Evolutionary conservation across 2,329 filamentous ascomycete species (phyloP), one percentile per base, ranked within the genome.

Genomic region (Drechslerella coelobrocha): DNA sequence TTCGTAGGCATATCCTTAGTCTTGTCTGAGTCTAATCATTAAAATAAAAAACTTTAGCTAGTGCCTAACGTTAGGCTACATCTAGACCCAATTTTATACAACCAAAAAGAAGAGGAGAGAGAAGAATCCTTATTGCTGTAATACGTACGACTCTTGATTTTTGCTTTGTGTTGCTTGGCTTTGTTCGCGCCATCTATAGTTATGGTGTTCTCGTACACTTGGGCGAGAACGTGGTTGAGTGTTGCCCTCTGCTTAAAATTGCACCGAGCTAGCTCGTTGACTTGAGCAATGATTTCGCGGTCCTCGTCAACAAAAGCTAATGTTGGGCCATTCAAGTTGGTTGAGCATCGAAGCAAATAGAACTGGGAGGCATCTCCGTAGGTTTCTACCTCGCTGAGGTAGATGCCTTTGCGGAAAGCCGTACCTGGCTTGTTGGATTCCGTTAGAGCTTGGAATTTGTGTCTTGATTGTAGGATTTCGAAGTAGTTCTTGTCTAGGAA

Each of bases 121-220:
- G 43, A 23, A 23, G 43, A 23, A 48, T 23, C 8, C 17, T 12
- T 8, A 23, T 23, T 48, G 19, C 14, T 29, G 34, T 37, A n/a
- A n/a, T 26, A 60, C 56, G 19, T 60, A 60, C 56, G 56, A 45
- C 56, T 60, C 23, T 60, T 60, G 29, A 60, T 60, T 51, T 60
- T 60, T 14, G 56, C 56, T 14, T 60, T 60, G 29, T 51, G 27
- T 29, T 60, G 43, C 31, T 60, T 60, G 31, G 51, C 43, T 19
- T 21, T 50, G 29, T 60, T 51, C 7, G 12, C 6, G 29, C 41
- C 56, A 21, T 51, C 45, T 39, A 60, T 31, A 8, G 56, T 60
- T 12, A 60, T 51, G n/a, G 45, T 41, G 39, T 60, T 60, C 45
- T 60, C 56, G 45, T 60, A 60, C 5, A 60, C 45, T 23, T 60